Evolutionary conservation across 129 eudicot species (phyloP).

Genomic region (Kitagawia praeruptora): DNA sequence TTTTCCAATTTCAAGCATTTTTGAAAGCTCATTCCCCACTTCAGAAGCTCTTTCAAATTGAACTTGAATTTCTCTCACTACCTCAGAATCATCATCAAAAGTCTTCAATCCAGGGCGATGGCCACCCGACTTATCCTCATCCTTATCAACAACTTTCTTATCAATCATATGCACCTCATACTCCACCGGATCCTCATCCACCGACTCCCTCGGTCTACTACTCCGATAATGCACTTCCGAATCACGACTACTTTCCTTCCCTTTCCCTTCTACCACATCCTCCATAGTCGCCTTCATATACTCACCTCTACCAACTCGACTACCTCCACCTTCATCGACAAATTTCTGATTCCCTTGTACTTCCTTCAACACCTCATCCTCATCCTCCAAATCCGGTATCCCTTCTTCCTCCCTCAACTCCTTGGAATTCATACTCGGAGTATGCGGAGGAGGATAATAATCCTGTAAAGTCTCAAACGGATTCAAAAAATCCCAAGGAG

Average conservation of each 20-base stretch:
- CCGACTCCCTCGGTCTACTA: constrained; percentile 26
- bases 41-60: constrained; percentile 76
- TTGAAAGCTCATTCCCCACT: constrained; percentile 51
- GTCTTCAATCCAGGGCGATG: constrained; percentile 25
- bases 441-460: constrained; percentile 42
- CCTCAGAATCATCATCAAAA: constrained; percentile 49
- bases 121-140: constrained; percentile 33
- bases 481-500: constrained; percentile 78
- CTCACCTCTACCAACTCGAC: constrained; percentile 17
- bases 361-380: constrained; percentile 68
- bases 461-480: constrained; percentile 64
- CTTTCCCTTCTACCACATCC: constrained; percentile 24
- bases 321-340: constrained; percentile 31
- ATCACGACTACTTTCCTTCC: constrained; percentile 21
- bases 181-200: constrained; percentile 56
- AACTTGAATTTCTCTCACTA: constrained; percentile 62
- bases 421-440: constrained; percentile 66
- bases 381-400: constrained; percentile 96
- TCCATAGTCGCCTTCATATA: constrained; percentile 25
- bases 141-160: constrained; percentile 63
- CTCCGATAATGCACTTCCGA: constrained; percentile 30
- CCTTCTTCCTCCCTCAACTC: constrained; percentile 93
- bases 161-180: constrained; percentile 93
- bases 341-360: constrained; percentile 61
- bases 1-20: constrained; percentile 82